Conservation (phyloP, 75 land plant species). For the Pseudotsuga menziesii region DNA sequence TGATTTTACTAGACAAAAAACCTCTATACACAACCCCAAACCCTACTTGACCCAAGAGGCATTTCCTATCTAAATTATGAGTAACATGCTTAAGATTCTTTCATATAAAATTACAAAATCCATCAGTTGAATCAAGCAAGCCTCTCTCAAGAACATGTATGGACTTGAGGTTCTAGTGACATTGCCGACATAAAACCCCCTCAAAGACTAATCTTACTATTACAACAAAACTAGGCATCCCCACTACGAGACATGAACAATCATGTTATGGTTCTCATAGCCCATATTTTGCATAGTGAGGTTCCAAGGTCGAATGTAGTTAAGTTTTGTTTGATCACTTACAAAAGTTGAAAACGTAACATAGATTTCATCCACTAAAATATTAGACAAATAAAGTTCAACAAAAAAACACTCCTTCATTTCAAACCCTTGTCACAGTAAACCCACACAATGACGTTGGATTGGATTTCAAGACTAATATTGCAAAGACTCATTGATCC, state of each 20-base stretch:
- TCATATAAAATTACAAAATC: slow-evolving; percentile 19
- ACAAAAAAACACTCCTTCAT: slow-evolving; percentile 15
- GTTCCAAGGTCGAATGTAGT: slow-evolving; percentile 38
- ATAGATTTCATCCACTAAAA: slow-evolving; percentile 26
- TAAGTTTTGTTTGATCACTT: slow-evolving; percentile 22
- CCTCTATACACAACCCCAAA: slow-evolving; percentile 27
- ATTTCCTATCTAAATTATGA: slow-evolving; percentile 10
- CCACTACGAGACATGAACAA: slow-evolving; percentile 8
- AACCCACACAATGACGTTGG: slow-evolving; percentile 12
- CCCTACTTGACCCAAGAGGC: slow-evolving; percentile 13
- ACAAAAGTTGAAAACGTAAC: slow-evolving; percentile 54
- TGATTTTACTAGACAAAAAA: slow-evolving; percentile 8
- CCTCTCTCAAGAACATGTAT: background rate
- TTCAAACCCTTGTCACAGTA: slow-evolving; percentile 19
- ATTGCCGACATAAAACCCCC: background rate
- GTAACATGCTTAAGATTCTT: slow-evolving; percentile 14
- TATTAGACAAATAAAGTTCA: slow-evolving; percentile 20
- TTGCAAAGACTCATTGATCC: slow-evolving; percentile 12
- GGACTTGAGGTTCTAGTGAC: background rate
- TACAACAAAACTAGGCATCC: background rate
- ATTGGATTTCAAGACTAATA: slow-evolving; percentile 9
- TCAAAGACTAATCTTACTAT: background rate
- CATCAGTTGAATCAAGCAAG: slow-evolving; percentile 7
- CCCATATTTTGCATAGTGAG: slow-evolving; percentile 13
- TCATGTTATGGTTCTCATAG: background rate